phyloP scores from a whole-genome alignment of 345 rosid genomes.

The Gynandropsis gynandra region DNA sequence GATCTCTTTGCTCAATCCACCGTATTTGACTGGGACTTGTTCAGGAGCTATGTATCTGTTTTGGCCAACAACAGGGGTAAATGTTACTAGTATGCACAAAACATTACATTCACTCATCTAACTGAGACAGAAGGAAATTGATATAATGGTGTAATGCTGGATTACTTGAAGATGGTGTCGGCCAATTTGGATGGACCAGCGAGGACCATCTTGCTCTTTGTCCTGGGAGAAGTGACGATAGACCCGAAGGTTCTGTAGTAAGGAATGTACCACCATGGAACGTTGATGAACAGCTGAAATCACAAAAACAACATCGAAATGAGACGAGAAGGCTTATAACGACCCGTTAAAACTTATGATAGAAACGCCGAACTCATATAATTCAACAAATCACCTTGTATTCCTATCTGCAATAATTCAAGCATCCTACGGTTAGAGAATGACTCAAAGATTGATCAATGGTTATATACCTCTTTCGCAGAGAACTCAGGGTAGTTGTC shows the following conservation, averaged over 20 bases:
- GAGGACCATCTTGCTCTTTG: constrained; percentile 87
- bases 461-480: constrained; percentile 57
- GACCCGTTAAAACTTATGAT: no score
- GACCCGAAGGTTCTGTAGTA: constrained; percentile 71
- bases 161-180: constrained; percentile 75
- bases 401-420: no score
- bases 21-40: constrained; percentile 57
- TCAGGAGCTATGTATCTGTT: constrained; percentile 62
- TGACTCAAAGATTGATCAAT: not conserved
- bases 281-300: constrained; percentile 74
- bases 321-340: no score
- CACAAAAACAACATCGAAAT: not conserved
- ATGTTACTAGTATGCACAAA: no score
- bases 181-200: constrained; percentile 74
- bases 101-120: not conserved
- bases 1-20: constrained; percentile 55
- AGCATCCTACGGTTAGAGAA: no score
- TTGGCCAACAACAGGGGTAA: not conserved
- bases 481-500: constrained; percentile 92
- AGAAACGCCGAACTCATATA: not conserved
- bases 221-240: constrained; percentile 73
- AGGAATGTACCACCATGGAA: constrained; percentile 97
- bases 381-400: not conserved
- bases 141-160: not conserved
- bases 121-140: not conserved